Conservation (phyloP, 805 yeast genomes). For the Maudiozyma barnettii region DNA sequence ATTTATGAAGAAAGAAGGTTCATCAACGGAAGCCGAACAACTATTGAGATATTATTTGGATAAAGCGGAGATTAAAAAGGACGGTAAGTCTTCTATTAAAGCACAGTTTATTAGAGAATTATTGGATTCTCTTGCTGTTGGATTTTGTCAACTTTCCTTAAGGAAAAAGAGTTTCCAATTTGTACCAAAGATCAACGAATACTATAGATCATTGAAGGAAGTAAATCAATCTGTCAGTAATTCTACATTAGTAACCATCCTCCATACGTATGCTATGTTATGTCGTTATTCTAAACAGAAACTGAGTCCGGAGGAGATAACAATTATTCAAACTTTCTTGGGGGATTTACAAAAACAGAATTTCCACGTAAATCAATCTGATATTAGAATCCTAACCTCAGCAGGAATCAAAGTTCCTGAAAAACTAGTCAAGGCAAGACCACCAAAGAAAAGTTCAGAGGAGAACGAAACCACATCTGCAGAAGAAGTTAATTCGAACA, state of each 20-base stretch:
- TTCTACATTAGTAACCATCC: constrained; percentile 6
- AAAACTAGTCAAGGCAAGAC: neutral
- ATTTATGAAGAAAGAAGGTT: constrained; percentile 16
- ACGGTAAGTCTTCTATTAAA: neutral
- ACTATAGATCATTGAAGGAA: constrained; percentile 13
- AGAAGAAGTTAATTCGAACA: neutral
- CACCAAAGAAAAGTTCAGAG: neutral
- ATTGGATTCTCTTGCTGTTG: constrained; percentile 8
- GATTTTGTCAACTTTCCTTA: constrained; percentile 14
- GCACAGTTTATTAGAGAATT: constrained; percentile 3
- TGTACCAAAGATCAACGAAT: constrained; percentile 12
- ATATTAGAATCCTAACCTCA: neutral
- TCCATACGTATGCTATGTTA: neutral
- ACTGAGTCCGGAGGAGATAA: neutral
- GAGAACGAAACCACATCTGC: neutral
- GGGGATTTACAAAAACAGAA: neutral
- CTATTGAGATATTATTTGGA: constrained; percentile 15
- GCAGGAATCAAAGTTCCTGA: neutral
- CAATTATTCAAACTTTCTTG: neutral
- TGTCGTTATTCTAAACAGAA: neutral
- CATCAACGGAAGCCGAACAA: constrained; percentile 15
- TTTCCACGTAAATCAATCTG: constrained; percentile 2
- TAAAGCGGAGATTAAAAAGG: constrained; percentile 3
- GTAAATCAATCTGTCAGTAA: constrained; percentile 8
- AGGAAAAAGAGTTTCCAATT: constrained; percentile 8